Conservation (phyloP, 305 asterid species). For the Fraxinus sp. region DNA sequence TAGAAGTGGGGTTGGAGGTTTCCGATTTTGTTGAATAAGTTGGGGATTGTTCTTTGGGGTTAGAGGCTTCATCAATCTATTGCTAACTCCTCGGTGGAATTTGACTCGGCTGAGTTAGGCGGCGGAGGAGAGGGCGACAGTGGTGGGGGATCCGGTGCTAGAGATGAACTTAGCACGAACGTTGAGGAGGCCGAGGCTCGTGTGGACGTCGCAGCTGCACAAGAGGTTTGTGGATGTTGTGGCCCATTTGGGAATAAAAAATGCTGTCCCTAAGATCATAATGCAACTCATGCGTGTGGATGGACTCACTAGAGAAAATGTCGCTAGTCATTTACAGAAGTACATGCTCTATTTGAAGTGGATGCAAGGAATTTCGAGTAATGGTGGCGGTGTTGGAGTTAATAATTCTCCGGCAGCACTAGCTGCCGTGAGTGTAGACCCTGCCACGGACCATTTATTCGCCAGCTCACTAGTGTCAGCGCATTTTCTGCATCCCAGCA, state of each 20-base stretch:
- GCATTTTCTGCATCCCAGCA: slow-evolving; percentile 61
- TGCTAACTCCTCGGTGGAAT: slow-evolving; percentile 32
- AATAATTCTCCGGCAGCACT: slow-evolving; percentile 19
- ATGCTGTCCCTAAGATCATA: slow-evolving; percentile 19
- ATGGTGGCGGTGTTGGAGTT: slow-evolving; percentile 28
- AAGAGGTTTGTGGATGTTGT: slow-evolving; percentile 15
- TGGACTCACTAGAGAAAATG: slow-evolving; percentile 19
- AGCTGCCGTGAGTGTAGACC: neutral
- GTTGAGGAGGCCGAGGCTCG: slow-evolving; percentile 13
- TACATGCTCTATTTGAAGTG: slow-evolving; percentile 15
- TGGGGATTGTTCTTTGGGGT: too few relatives aligned
- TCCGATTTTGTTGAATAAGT: too few relatives aligned
- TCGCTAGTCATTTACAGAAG: slow-evolving; percentile 18
- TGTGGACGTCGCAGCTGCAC: slow-evolving; percentile 21
- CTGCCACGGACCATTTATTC: slow-evolving; percentile 44
- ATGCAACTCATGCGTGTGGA: slow-evolving; percentile 19
- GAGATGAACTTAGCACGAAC: slow-evolving; percentile 15
- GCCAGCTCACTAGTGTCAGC: slow-evolving; percentile 89
- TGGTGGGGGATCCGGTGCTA: slow-evolving; percentile 21
- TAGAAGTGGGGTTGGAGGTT: too few relatives aligned
- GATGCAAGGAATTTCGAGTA: slow-evolving; percentile 15
- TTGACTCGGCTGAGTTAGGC: slow-evolving; percentile 28
- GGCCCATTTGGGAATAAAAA: slow-evolving; percentile 15
- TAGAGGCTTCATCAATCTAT: slow-evolving; percentile 25
- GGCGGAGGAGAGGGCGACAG: slow-evolving; percentile 35